These are phyloP conservation scores for Platanus orientalis DNA, from an alignment of 164 flowering plant species.

Conservation along the genomic window DNA sequence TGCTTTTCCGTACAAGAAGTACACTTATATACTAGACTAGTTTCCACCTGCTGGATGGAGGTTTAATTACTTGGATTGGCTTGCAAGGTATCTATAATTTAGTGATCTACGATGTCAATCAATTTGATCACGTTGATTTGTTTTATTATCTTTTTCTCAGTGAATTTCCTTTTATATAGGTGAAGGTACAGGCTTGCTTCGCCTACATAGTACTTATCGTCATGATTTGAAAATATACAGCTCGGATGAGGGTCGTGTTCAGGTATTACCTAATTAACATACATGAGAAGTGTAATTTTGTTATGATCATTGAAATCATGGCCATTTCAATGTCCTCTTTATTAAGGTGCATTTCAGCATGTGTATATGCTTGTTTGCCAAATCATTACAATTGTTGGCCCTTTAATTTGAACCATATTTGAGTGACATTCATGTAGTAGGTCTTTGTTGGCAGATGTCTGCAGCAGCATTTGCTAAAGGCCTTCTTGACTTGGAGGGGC, in stretches of 20 bases:
- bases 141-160: neutral
- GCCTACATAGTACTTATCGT: constrained; percentile 97
- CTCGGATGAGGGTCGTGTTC: constrained; percentile 99
- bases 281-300: neutral
- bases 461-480: constrained; percentile 99
- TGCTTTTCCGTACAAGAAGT: too few species aligned
- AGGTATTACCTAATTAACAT: too few species aligned
- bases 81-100: too few species aligned
- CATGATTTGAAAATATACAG: constrained; percentile 99
- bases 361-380: neutral
- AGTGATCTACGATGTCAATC: too few species aligned
- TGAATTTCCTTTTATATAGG: constrained; percentile 59
- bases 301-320: neutral
- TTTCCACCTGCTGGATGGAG: too few species aligned
- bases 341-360: neutral
- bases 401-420: constrained; percentile 1
- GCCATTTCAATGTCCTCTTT: neutral
- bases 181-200: constrained; percentile 98
- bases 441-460: constrained; percentile 69
- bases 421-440: neutral
- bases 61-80: too few species aligned
- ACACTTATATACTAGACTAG: too few species aligned
- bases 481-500: constrained; percentile 97
- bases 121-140: too few species aligned
- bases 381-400: neutral